A percentile compares a stretch with the other conserved stretches of the same genome.
Conservation (phyloP, 2,329 filamentous ascomycete genomes). For the Cryphonectria naterciae region DNA sequence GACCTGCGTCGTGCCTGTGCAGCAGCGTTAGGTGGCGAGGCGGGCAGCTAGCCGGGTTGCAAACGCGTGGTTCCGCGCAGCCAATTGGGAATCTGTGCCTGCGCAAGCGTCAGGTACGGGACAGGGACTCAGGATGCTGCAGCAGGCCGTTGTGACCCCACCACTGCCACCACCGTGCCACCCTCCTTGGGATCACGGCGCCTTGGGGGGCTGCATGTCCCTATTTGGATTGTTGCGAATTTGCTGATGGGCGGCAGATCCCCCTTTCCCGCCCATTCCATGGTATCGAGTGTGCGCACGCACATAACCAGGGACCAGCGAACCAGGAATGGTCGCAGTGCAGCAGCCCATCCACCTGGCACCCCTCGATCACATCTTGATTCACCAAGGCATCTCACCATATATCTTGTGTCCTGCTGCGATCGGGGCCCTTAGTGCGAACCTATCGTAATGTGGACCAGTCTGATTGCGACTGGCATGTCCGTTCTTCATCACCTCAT, state of each 20-base stretch:
- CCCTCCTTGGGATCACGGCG: background rate
- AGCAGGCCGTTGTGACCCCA: constrained; percentile 14
- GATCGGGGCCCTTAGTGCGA: background rate
- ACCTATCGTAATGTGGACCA: background rate
- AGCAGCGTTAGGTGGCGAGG: background rate
- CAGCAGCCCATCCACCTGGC: background rate
- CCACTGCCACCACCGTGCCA: background rate
- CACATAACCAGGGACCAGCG: background rate
- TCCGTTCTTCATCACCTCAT: background rate
- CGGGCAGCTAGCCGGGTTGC: constrained; percentile 16
- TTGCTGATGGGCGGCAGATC: constrained; percentile 1
- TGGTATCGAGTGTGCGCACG: background rate
- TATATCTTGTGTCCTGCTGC: background rate
- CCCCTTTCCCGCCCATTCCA: background rate
- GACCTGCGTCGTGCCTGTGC: constrained; percentile 13
- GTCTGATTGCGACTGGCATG: constrained; percentile 3
- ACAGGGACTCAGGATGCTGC: constrained; percentile 8
- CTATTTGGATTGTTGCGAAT: background rate
- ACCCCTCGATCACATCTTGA: constrained; percentile 2
- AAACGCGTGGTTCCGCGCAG: constrained; percentile 24
- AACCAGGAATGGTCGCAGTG: background rate
- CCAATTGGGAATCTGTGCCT: constrained; percentile 29
- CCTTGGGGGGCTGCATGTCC: background rate
- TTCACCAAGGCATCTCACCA: background rate
- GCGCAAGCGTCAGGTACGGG: constrained; percentile 23